A percentile compares a stretch with the other conserved stretches of the same genome.
These are phyloP conservation scores for Russula emetica DNA, from an alignment of 768 basidiomycete genomes.

Conservation along the genomic window DNA sequence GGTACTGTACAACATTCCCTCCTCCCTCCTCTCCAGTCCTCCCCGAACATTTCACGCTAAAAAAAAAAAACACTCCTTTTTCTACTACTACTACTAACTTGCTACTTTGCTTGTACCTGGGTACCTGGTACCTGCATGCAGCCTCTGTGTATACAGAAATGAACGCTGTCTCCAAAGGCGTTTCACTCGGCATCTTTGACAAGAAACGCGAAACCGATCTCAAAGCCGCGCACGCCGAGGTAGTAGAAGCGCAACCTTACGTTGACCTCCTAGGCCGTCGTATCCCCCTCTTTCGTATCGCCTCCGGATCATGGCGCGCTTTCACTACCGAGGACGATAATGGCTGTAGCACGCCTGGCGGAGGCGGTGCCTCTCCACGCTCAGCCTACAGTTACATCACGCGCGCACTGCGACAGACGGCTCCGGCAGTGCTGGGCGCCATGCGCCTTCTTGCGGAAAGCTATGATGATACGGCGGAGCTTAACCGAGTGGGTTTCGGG, in stretches of 20 bases:
- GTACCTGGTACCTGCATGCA: no score
- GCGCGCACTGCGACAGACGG: conserved; percentile 72
- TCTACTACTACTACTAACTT: neutral
- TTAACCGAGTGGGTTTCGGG: conserved; percentile 65
- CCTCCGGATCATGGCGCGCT: conserved; percentile 72
- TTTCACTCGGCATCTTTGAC: conserved; percentile 75
- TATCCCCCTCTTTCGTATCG: conserved; percentile 76
- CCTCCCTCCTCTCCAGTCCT: neutral
- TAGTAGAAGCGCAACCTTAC: conserved; percentile 74
- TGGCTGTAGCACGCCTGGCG: conserved; percentile 5
- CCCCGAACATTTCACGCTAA: no score
- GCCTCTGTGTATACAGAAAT: conserved; percentile 93
- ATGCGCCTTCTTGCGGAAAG: conserved; percentile 62
- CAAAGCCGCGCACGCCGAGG: conserved; percentile 47
- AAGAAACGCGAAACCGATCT: conserved; percentile 48
- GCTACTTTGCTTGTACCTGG: no score
- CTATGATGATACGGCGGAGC: conserved; percentile 48
- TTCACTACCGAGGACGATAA: conserved; percentile 47
- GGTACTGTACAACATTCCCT: conserved; percentile 42
- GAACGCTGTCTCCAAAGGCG: conserved; percentile 82
- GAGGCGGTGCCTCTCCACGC: conserved; percentile 57
- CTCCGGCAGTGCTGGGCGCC: conserved; percentile 73
- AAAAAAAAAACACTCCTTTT: no score
- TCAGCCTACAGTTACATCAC: conserved; percentile 83
- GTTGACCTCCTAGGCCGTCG: conserved; percentile 80